Base-by-base conservation (phyloP, 192 early-diverging fungal species). In the Geranomyces variabilis region DNA sequence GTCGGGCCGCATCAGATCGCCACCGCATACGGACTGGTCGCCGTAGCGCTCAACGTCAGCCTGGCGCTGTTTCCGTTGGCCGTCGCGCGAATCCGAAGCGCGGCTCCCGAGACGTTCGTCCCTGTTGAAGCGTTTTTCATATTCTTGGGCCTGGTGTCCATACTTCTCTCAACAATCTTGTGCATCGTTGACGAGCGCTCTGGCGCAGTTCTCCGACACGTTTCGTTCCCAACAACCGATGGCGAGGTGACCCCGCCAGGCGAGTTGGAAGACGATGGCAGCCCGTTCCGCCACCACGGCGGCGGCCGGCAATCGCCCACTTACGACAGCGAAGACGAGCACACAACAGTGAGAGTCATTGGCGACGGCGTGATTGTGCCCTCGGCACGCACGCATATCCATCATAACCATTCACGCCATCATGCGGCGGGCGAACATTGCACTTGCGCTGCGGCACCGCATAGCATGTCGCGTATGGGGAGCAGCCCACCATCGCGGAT, bases 11-110 rank as follows among this genome's bases (percentile, higher is more conserved):
- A 87, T 62, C 84, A 90, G 70, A 83, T 90, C n/a, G 89, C 85
- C 7, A 89, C 88, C 0, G 88, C 89, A 0, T 90, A 90, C 59
- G 89, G 89, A 14, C 60, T 90, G 9, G 62, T 88, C 1, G 80
- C 88, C 0, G 82, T 87, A 14, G 85, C 86, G 13, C 74, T 90
- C 31, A 90, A 90, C 56, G 63, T 86, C 29, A 79, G 80, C 3
- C 73, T 90, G 51, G 82, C 86, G 4, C 34, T 75, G 7, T 84
- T 88, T 31, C 89, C 89, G 24, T 79, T 90, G 62, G 55, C 81
- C 7, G 88, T 90, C n/a, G 89, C 87, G 0, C 63, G 72, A 8
- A 84, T 89, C 14, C 73, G 83, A 13, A 81, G 71, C 65, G n/a
- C 53, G 6, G 15, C 43, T 30, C 31, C 67, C 12, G 57, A 65